Percentiles rank a stretch among this genome's conserved stretches.
These are phyloP conservation scores for Zygosaccharomyces rouxii DNA, from an alignment of 805 yeast species.

Conservation along the genomic window DNA sequence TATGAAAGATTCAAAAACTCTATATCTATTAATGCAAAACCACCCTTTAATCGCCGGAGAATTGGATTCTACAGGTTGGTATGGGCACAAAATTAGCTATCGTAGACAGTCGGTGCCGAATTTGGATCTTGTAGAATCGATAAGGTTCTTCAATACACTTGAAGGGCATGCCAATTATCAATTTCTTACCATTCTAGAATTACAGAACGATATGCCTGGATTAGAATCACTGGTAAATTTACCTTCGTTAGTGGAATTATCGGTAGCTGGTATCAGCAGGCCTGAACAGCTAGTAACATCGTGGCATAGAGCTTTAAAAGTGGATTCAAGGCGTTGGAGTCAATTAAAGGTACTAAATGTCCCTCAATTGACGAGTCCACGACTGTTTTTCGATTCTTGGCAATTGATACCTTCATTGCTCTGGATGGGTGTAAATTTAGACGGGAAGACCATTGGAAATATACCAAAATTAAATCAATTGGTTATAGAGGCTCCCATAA, in stretches of 20 bases:
- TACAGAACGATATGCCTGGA: slow-evolving; percentile 2
- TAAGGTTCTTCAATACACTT: slow-evolving; percentile 7
- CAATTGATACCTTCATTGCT: slow-evolving; percentile 10
- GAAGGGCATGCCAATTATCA: not conserved
- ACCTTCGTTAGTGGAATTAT: slow-evolving; percentile 6
- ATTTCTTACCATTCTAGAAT: slow-evolving; percentile 5
- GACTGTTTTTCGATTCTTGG: slow-evolving; percentile 12
- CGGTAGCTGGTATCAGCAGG: slow-evolving; percentile 4
- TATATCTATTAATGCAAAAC: slow-evolving; percentile 3
- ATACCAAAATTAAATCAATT: slow-evolving; percentile 8
- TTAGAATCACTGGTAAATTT: slow-evolving; percentile 8
- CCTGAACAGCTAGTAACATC: slow-evolving; percentile 6
- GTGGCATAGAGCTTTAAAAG: slow-evolving; percentile 11
- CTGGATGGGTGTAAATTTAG: slow-evolving; percentile 6
- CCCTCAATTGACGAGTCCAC: slow-evolving; percentile 14
- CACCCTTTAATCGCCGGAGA: not conserved
- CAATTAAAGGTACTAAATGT: slow-evolving; percentile 6
- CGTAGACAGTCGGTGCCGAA: not conserved
- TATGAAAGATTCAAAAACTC: not conserved
- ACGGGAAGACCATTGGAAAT: not conserved
- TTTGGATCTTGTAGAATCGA: slow-evolving; percentile 3
- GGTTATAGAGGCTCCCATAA: not conserved
- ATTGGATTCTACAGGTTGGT: not conserved
- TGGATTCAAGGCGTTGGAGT: slow-evolving; percentile 10
- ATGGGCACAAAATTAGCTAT: slow-evolving; percentile 1